These are phyloP conservation scores for Spencermartinsiella ligniputridi DNA, from an alignment of 1,139 yeast species.

Conservation along the genomic window DNA sequence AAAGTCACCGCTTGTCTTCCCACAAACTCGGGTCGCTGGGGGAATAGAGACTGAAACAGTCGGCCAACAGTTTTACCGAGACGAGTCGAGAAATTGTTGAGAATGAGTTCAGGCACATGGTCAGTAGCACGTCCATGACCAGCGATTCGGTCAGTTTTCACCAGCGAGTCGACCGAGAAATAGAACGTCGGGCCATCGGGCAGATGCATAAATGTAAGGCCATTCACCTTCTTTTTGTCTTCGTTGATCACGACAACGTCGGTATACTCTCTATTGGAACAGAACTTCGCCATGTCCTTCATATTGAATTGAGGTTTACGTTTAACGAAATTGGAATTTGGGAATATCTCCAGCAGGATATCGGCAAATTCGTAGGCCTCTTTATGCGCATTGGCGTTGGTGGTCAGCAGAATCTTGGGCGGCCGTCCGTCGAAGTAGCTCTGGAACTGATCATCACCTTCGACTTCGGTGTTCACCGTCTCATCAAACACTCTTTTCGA, in stretches of 20 bases:
- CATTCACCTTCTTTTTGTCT: conserved; percentile 87
- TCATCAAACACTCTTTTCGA: conserved; percentile 87
- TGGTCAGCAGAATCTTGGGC: conserved; percentile 86
- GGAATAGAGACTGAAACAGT: conserved; percentile 85
- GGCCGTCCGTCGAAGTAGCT: conserved; percentile 56
- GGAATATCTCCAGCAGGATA: conserved; percentile 74
- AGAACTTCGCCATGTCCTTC: conserved; percentile 79
- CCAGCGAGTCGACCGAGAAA: conserved; percentile 76
- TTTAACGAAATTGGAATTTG: conserved; percentile 80
- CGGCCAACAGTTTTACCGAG: conserved; percentile 91
- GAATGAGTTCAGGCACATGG: conserved; percentile 85
- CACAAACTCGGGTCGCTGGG: conserved; percentile 85
- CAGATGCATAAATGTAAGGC: conserved; percentile 84
- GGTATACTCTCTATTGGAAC: conserved; percentile 78
- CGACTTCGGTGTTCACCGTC: conserved; percentile 67
- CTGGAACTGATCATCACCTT: conserved; percentile 77
- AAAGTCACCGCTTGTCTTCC: conserved; percentile 94
- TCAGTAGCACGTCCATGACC: conserved; percentile 92
- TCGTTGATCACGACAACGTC: conserved; percentile 87
- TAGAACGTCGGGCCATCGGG: conserved; percentile 96
- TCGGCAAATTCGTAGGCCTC: conserved; percentile 90
- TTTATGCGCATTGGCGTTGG: conserved; percentile 80
- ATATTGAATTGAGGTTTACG: conserved; percentile 79
- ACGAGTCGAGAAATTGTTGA: conserved; percentile 88
- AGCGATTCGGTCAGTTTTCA: conserved; percentile 45